These are phyloP conservation scores for Phytophthora rubi DNA, from an alignment of 352 stramenopile genomes.

Conservation along the genomic window DNA sequence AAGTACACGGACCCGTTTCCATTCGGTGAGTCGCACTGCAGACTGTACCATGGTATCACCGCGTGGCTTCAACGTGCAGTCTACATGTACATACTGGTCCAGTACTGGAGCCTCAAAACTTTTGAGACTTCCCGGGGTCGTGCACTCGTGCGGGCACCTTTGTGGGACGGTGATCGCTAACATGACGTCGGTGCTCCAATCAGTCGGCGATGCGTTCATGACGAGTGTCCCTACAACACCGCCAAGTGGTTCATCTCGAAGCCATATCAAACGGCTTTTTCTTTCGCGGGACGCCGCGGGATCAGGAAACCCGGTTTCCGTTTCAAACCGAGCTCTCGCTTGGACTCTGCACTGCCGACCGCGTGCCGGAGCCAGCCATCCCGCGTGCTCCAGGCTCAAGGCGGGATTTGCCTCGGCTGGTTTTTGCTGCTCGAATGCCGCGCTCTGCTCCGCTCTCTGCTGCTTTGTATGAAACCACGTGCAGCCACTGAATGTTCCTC, in stretches of 20 bases:
- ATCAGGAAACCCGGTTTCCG: no score
- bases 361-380: conserved; percentile 23
- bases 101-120: not conserved
- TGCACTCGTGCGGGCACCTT: conserved; percentile 20
- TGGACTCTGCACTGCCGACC: not conserved
- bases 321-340: not conserved
- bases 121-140: conserved; percentile 12
- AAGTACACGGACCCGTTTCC: conserved; percentile 25
- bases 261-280: conserved; percentile 29
- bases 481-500: conserved; percentile 22
- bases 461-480: conserved; percentile 30
- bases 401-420: conserved; percentile 31
- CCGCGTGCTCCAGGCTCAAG: conserved; percentile 27
- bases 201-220: not conserved
- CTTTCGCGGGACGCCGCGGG: not conserved
- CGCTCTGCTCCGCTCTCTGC: conserved; percentile 23
- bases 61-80: not conserved
- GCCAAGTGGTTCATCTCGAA: conserved; percentile 25
- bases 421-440: conserved; percentile 26
- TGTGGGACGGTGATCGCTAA: not conserved
- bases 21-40: not conserved
- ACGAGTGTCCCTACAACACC: conserved; percentile 11
- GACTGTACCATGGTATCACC: no score
- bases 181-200: conserved; percentile 5
- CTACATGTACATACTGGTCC: not conserved